Base-by-base conservation (phyloP, 768 basidiomycete species). In the Boletus subcaerulescens region DNA sequence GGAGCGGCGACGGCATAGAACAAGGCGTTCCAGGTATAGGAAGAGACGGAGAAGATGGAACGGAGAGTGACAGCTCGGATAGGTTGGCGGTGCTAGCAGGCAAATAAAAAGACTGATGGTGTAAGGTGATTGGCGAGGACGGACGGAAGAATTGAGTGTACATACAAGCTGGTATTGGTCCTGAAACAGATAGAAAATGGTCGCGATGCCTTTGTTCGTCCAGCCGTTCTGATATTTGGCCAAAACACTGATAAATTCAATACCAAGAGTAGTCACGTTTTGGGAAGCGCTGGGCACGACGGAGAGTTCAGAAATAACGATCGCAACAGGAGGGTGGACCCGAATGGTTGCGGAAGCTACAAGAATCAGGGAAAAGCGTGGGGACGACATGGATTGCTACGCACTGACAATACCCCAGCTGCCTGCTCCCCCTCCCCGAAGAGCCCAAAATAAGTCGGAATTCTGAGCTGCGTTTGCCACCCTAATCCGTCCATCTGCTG, bases 1-100 rank as follows among this genome's bases (percentile, higher is more conserved):
- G 87, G n/a, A 92, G 71, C 1, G 89, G 87, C 15, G 86, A 87
- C 2, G 86, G 83, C 17, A 86, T 61, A 35, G 78, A 76, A 33
- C 83, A 63, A 4, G 78, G 78, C 24, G 83, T 83, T n/a, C 80
- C 80, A n/a, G 80, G 80, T 49, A 87, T 65, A 15, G 77, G 76
- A 7, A 89, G 69, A 14, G 76, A 79, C 13, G 82, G 85, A 31
- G 76, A 65, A 53, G 71, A 52, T 39, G 76, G 61, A 36, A 63
- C 44, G 14, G 64, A 56, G 46, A 67, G 56, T n/a, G 65, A 61
- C 40, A 66, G 48, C 22, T 55, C 49, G 0, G 57, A 50, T 4
- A 59, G 13, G 15, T 45, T 6, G 3, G 54, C 53, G 0, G 22
- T 17, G 4, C n/a, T 45, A 6, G 43, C 43, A 0, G 63, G 63